Evolutionary conservation across 176 grass and related monocot species (phyloP).

Genomic region (Otatea glauca): DNA sequence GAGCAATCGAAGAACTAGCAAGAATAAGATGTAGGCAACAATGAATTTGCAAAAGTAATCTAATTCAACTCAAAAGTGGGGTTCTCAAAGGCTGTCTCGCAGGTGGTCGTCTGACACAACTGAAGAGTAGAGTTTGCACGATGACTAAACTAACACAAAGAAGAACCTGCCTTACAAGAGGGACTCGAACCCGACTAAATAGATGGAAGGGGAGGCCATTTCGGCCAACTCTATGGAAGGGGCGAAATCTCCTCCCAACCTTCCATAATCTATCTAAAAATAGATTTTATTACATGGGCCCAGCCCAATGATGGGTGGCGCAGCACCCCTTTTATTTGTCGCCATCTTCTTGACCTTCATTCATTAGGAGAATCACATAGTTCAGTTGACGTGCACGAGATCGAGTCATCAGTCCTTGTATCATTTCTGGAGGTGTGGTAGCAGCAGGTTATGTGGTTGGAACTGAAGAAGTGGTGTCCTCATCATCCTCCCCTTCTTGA

Average conservation of each 20-base stretch:
- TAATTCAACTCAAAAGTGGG: not conserved
- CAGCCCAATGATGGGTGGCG: not conserved
- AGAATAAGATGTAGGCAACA: not conserved
- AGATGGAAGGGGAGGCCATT: no score
- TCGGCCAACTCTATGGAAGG: no score
- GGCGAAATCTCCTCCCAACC: no score
- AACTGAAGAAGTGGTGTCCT: not conserved
- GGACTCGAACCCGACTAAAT: no score
- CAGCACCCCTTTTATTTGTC: not conserved
- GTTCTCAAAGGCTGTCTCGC: not conserved
- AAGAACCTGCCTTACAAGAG: not conserved
- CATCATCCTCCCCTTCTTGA: not conserved
- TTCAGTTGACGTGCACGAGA: not conserved
- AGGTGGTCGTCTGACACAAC: not conserved
- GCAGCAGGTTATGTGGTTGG: not conserved
- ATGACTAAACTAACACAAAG: not conserved
- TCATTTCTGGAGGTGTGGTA: not conserved
- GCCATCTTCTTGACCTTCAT: not conserved
- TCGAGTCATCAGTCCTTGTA: not conserved
- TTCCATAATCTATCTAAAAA: no score
- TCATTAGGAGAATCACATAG: not conserved
- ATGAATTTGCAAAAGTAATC: no score
- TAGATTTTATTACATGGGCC: not conserved
- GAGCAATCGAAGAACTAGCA: no score
- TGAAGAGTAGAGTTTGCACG: not conserved